These are phyloP conservation scores for Suillus spraguei DNA, from an alignment of 768 basidiomycete genomes.

Conservation along the genomic window DNA sequence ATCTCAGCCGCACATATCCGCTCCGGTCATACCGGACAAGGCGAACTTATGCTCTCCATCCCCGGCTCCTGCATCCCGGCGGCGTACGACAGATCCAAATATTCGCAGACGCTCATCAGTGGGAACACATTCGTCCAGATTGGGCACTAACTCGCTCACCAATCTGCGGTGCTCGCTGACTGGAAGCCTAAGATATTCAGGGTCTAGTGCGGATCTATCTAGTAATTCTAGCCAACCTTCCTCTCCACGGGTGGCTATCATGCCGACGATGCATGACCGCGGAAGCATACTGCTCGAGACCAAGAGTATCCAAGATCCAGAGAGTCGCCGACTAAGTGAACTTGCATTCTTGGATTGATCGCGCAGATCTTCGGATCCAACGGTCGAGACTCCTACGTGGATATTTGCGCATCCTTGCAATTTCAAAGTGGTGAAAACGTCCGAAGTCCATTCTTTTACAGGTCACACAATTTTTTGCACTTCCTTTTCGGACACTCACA, in stretches of 20 bases:
- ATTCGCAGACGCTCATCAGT: slow-evolving; percentile 12
- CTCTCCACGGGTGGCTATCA: slow-evolving; percentile 44
- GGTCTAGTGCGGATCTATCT: slow-evolving; percentile 34
- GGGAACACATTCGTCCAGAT: slow-evolving; percentile 23
- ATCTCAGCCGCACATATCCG: slow-evolving; percentile 18
- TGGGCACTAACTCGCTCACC: slow-evolving; percentile 41
- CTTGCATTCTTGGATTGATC: slow-evolving; percentile 59
- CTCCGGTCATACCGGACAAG: slow-evolving; percentile 17
- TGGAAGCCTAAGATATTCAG: slow-evolving; percentile 31
- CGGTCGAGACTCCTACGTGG: background rate
- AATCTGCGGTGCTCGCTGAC: slow-evolving; percentile 50
- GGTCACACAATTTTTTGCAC: background rate
- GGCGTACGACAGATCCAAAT: slow-evolving; percentile 23
- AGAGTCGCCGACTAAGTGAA: slow-evolving; percentile 70
- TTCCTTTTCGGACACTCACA: background rate
- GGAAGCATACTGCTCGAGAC: slow-evolving; percentile 59
- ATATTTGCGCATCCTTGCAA: background rate
- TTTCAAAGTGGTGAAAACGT: background rate
- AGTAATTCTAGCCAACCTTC: slow-evolving; percentile 37
- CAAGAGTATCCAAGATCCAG: slow-evolving; percentile 62
- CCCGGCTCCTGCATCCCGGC: slow-evolving; percentile 12
- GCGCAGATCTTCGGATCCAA: slow-evolving; percentile 8
- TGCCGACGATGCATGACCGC: slow-evolving; percentile 60
- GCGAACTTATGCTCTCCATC: slow-evolving; percentile 5
- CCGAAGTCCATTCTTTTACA: background rate